phyloP scores from a whole-genome alignment of 2,329 filamentous ascomycete genomes.

The Fusarium guadeloupense region DNA sequence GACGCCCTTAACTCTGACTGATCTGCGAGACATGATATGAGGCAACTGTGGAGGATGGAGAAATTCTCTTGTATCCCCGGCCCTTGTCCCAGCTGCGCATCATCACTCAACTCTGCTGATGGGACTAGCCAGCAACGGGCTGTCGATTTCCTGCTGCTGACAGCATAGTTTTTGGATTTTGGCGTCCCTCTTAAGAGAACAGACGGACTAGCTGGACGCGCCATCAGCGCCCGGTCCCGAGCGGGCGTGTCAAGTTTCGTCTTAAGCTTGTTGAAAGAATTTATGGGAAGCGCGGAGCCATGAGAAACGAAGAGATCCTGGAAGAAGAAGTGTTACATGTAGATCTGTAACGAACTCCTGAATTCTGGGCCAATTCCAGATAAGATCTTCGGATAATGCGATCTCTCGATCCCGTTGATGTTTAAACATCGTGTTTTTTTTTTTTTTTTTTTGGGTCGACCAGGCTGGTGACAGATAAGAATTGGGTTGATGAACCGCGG shows the following conservation, averaged over 20 bases:
- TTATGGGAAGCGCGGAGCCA: constrained; percentile 9
- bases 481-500: neutral
- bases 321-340: constrained; percentile 6
- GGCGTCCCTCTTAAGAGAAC: too few relatives aligned
- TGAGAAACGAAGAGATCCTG: neutral
- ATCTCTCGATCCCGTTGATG: constrained; percentile 12
- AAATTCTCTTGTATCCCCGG: constrained; percentile 7
- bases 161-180: neutral
- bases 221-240: constrained; percentile 14
- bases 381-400: constrained; percentile 24
- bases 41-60: constrained; percentile 4
- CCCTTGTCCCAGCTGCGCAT: constrained; percentile 23
- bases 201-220: constrained; percentile 11
- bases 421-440: neutral
- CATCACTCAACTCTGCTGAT: constrained; percentile 6
- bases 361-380: constrained; percentile 10
- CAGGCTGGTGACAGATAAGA: neutral
- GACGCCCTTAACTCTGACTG: constrained; percentile 29
- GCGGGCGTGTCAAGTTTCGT: constrained; percentile 5
- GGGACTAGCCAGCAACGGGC: constrained; percentile 4
- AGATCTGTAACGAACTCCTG: constrained; percentile 29
- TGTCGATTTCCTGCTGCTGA: constrained; percentile 12
- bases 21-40: constrained; percentile 24
- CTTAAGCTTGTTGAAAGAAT: neutral
- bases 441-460: too few relatives aligned